Evolutionary conservation across 768 basidiomycete genomes (phyloP), one percentile per base, ranked within the genome.

Genomic region (Fistulinella prunicolor): DNA sequence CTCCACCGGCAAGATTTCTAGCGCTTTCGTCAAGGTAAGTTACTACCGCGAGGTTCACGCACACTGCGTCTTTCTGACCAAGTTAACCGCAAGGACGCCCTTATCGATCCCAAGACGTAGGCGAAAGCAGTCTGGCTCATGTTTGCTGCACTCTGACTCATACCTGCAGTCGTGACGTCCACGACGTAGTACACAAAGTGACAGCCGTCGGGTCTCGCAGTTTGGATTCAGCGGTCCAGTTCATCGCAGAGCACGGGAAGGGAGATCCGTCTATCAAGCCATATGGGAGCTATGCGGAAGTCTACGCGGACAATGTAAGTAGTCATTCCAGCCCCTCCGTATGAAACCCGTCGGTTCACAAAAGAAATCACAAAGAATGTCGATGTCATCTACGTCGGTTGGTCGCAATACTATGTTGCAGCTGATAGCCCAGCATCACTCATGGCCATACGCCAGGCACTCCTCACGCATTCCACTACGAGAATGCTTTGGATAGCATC

Each of bases 391-490:
- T 92, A 92, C 67, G 82, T 91, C 44, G 88, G 83, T 81, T 14
- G 22, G 64, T 61, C 24, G 19, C 6, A 13, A 16, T 39, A 23
- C 39, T 22, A n/a, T 28, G 4, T n/a, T n/a, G n/a, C n/a, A n/a
- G n/a, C n/a, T n/a, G n/a, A n/a, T n/a, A n/a, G 9, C 14, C 3
- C 26, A 29, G n/a, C 24, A 16, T 6, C 9, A 3, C 47, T 50
- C 44, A 65, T 28, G 3, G 9, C 23, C 19, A 42, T 36, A n/a
- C 13, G 37, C 42, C 54, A 84, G 89, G 87, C 8, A 91, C 91
- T 3, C 93, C 93, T 3, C 89, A 95, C 63, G 86, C 88, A 1
- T 73, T 78, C 50, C 93, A 95, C 71, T 89, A 91, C 63, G 71
- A 74, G 51, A 89, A 89, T 59, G 81, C 89, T 0, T 68, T 84